A percentile compares a stretch with the other conserved stretches of the same genome.
These are phyloP conservation scores for Nicotiana otophora DNA, from an alignment of 257 asterid species.

Conservation along the genomic window DNA sequence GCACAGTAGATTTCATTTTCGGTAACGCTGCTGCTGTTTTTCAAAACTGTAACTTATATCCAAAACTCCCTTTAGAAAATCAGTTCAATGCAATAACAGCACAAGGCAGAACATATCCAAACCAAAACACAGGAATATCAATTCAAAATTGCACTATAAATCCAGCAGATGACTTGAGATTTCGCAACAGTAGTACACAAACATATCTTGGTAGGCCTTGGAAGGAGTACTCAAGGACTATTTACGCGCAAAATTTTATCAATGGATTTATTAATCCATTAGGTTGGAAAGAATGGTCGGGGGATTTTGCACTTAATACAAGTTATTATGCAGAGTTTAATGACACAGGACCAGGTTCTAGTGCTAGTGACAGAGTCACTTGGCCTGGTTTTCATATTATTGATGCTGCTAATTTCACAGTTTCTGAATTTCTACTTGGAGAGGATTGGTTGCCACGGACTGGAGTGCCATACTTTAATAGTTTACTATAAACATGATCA, in stretches of 20 bases:
- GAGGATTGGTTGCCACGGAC: slow-evolving; percentile 18
- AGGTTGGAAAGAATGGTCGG: slow-evolving; percentile 14
- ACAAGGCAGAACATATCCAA: slow-evolving; percentile 23
- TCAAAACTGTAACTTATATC: slow-evolving; percentile 24
- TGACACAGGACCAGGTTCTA: slow-evolving; percentile 25
- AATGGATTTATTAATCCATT: not conserved
- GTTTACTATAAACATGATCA: not conserved
- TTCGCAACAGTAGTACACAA: slow-evolving; percentile 8
- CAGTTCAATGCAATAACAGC: slow-evolving; percentile 33
- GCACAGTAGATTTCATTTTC: slow-evolving; percentile 31
- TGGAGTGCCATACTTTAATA: slow-evolving; percentile 12
- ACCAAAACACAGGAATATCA: slow-evolving; percentile 26
- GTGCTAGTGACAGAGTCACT: slow-evolving; percentile 1
- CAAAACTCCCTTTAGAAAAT: slow-evolving; percentile 17
- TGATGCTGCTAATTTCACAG: slow-evolving; percentile 15
- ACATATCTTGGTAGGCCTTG: slow-evolving; percentile 20
- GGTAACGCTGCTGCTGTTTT: slow-evolving; percentile 32
- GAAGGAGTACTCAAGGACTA: slow-evolving; percentile 18
- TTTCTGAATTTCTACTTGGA: not conserved
- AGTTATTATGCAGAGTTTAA: slow-evolving; percentile 30
- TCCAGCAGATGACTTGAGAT: slow-evolving; percentile 21
- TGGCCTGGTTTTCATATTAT: slow-evolving; percentile 13
- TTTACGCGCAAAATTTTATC: slow-evolving; percentile 14
- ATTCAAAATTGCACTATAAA: slow-evolving; percentile 17
- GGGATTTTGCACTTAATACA: slow-evolving; percentile 20